Evolutionary conservation across 2,329 filamentous ascomycete genomes (phyloP), one percentile per base, ranked within the genome.

Genomic region (Colletotrichum brevisporum): DNA sequence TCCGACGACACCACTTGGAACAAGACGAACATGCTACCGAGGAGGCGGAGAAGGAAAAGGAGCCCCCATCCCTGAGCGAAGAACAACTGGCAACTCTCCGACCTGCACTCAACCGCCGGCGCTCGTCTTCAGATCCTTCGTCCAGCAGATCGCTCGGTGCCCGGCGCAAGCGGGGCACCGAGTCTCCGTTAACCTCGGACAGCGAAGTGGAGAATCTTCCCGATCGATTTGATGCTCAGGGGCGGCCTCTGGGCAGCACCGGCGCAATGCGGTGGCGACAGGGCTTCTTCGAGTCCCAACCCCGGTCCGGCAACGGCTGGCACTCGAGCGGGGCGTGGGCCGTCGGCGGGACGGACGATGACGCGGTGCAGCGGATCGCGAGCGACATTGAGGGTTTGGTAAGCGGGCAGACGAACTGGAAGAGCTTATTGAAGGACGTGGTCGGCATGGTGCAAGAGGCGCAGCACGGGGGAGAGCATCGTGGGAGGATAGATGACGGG

Each of bases 191-290:
- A 1, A 76, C 76, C 18, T 77, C 77, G 1, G 79, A 81, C 18
- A 77, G 80, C 4, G 77, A 81, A 0, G 75, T 86, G 1, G 84
- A 87, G 70, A 71, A 78, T 2, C 74, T 87, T 0, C 85, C 85
- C 0, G 82, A 83, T 59, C 81, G 85, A 0, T 87, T 87, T 57
- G 84, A 87, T 68, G 63, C 74, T 0, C 72, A 82, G 2, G 85
- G 85, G 1, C 78, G 76, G 13, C 83, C 80, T 1, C 72, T 87
- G 1, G 77, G 80, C 53, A 72, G 71, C 8, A 71, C 70, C 27
- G 67, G 67, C 2, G 26, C 67, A 16, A 41, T 55, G 41, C 69
- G 74, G 3, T 78, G 78, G 79, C 78, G 84, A 3, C 77, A 72
- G 9, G 85, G 84, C 4, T 79, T 82, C 0, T 86, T 87, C 67